Evolutionary conservation across 495 filamentous ascomycete species (phyloP).

Genomic region (Tuber calosporum): DNA sequence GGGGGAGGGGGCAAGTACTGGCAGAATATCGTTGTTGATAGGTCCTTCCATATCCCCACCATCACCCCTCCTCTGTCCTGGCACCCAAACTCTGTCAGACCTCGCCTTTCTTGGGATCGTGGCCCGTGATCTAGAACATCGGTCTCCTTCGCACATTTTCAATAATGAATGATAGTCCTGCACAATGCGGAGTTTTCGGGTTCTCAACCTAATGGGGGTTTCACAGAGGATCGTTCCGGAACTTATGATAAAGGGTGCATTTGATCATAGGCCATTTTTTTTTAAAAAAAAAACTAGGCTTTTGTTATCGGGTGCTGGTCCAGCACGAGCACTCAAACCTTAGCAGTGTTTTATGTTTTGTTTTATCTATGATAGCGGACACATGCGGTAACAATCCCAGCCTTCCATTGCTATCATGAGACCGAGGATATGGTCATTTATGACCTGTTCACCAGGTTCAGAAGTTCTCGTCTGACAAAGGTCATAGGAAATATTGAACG

Average conservation of each 20-base stretch:
- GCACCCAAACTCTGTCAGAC: neutral
- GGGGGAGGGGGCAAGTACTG: neutral
- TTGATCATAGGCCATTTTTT: neutral
- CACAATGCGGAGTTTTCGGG: neutral
- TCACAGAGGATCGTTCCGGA: neutral
- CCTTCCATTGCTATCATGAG: neutral
- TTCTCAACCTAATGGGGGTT: neutral
- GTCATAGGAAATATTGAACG: too few species aligned
- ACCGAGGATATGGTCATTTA: neutral
- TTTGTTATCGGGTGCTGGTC: neutral
- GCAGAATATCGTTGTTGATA: neutral
- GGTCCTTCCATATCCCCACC: neutral
- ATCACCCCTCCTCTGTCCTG: neutral
- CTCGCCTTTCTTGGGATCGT: neutral
- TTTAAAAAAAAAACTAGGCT: neutral
- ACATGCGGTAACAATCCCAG: neutral
- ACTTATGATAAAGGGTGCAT: neutral
- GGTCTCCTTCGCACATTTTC: neutral
- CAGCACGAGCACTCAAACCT: neutral
- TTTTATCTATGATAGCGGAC: too few species aligned
- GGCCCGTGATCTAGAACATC: neutral
- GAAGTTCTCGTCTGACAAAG: neutral
- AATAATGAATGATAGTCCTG: neutral
- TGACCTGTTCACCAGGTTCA: neutral
- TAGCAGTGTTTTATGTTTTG: too few species aligned